phyloP scores from a whole-genome alignment of 1,284 basidiomycete species.

The Omphalotus olearius region DNA sequence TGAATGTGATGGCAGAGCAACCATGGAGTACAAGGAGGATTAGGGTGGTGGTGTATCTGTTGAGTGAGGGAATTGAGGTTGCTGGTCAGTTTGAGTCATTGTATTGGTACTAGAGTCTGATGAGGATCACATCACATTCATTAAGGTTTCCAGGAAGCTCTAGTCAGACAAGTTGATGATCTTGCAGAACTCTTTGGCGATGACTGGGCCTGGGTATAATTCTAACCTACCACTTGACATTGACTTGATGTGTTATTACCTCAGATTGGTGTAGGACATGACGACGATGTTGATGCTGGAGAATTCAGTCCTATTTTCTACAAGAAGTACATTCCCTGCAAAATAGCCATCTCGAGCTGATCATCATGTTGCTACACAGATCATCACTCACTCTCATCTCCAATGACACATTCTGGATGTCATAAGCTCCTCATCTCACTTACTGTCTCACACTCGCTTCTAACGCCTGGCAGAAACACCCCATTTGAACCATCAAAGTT shows the following conservation, averaged over 20 bases:
- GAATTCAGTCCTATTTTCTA: conserved; percentile 68
- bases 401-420: too few species aligned
- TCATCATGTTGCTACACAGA: conserved; percentile 19
- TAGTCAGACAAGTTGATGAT: conserved; percentile 58
- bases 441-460: too few species aligned
- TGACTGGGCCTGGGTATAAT: conserved; percentile 46
- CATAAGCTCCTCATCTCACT: too few species aligned
- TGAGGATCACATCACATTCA: too few species aligned
- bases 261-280: conserved; percentile 58
- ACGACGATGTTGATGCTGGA: conserved; percentile 52
- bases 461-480: too few species aligned
- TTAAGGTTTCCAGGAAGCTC: conserved; percentile 57
- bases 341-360: neutral
- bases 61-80: conserved; percentile 35
- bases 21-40: conserved; percentile 50
- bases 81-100: too few species aligned
- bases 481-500: too few species aligned
- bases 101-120: too few species aligned
- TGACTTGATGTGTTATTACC: neutral
- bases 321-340: conserved; percentile 34
- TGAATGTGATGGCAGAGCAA: conserved; percentile 34
- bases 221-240: neutral
- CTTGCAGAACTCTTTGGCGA: conserved; percentile 50
- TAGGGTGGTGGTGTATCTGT: conserved; percentile 42
- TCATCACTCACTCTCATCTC: conserved; percentile 34